Evolutionary conservation across 2,329 filamentous ascomycete species (phyloP), one percentile per base, ranked within the genome.

Genomic region (Stachybotrys chlorohalonatus): DNA sequence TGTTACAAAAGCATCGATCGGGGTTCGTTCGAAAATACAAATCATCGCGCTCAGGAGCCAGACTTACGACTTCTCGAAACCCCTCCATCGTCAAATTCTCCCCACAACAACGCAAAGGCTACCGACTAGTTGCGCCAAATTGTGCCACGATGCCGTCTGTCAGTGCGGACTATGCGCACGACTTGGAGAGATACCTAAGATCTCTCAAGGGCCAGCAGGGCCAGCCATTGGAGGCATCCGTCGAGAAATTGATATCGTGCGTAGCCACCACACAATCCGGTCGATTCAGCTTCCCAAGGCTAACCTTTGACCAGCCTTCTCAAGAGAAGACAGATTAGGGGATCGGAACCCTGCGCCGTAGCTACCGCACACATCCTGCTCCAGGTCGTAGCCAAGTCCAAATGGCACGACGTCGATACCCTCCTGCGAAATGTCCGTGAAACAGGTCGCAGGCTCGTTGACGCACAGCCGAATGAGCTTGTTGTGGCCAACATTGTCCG

Each of bases 401-500:
- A 86, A 68, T 92, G 87, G 74, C 80, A 81, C 57, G 87, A 93
- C 68, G 86, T 91, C 50, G 82, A 84, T 52, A 84, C 86, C 64
- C 83, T 99, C 52, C 83, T 97, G 56, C 82, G 86, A 62, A 85
- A 89, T 60, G 85, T 99, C 58, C 85, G 89, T 60, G 81, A 85
- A 56, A 85, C 93, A 30, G 94, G 94, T 54, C 81, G 84, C 62
- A 83, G 85, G 54, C 78, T 99, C 48, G 85, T 88, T 42, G 83
- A 87, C 54, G 92, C 94, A 7, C 90, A 95, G 64, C 93, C 93
- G 15, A 83, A 87, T 57, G 94, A 97, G 73, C 86, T 96, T 62
- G 90, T 91, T 6, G 90, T 96, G 49, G 93, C 91, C 53, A 99
- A 99, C 66, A 92, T 99, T 62, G 90, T 96, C 50, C 85, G 92